Conservation (phyloP, 768 basidiomycete genomes). For the Xerocomus potaroensis region DNA sequence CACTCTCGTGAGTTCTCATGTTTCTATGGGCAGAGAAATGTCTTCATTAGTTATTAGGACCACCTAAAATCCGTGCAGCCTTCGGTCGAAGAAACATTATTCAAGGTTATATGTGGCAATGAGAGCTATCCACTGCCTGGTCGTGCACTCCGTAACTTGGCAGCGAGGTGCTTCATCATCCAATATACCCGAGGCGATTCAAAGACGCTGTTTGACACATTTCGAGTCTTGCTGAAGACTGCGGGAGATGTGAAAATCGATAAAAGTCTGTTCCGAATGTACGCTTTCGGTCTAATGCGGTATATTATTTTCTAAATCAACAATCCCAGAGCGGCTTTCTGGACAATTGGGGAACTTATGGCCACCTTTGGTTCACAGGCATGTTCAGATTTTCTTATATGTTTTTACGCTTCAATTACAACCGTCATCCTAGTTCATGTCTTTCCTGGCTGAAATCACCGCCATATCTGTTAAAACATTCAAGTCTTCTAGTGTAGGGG, state of each 20-base stretch:
- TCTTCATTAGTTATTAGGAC: slow-evolving; percentile 41
- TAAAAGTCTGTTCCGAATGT: slow-evolving; percentile 66
- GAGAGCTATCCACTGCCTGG: slow-evolving; percentile 79
- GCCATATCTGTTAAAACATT: slow-evolving; percentile 60
- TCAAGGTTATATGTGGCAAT: slow-evolving; percentile 64
- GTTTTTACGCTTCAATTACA: background rate
- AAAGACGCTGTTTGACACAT: slow-evolving; percentile 79
- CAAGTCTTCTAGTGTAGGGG: slow-evolving; percentile 67
- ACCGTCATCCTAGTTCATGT: slow-evolving; percentile 72
- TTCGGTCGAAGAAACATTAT: slow-evolving; percentile 55
- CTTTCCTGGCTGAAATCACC: slow-evolving; percentile 84
- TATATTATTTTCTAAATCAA: slow-evolving; percentile 1
- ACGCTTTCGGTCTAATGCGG: slow-evolving; percentile 23
- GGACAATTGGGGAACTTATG: slow-evolving; percentile 89
- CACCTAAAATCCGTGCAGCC: slow-evolving; percentile 62
- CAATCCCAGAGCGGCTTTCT: slow-evolving; percentile 67
- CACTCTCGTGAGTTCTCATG: slow-evolving; percentile 43
- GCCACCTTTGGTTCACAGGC: slow-evolving; percentile 78
- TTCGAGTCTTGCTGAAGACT: slow-evolving; percentile 72
- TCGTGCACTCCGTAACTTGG: slow-evolving; percentile 75
- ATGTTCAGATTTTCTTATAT: slow-evolving; percentile 22
- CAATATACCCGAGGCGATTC: slow-evolving; percentile 81
- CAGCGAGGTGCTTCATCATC: slow-evolving; percentile 69
- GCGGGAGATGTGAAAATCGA: slow-evolving; percentile 71
- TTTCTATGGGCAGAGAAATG: background rate